phyloP scores from a whole-genome alignment of 352 stramenopile species.

The Globisporangium orthogonon region DNA sequence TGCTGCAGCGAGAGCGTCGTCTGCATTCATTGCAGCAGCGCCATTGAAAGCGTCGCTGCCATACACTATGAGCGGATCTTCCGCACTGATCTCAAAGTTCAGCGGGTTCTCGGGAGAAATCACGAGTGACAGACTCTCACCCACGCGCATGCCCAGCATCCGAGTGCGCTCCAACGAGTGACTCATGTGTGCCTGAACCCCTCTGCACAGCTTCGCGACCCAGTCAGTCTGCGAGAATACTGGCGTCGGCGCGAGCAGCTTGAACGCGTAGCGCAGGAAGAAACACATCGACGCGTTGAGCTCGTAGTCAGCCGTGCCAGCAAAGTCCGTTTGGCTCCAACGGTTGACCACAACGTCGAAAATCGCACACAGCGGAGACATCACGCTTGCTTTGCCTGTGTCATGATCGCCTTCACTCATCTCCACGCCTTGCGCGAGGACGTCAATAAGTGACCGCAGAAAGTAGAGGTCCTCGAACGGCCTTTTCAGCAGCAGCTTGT shows the following conservation, averaged over 20 bases:
- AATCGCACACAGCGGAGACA: constrained; percentile 23
- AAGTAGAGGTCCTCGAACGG: constrained; percentile 41
- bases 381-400: background rate
- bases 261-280: constrained; percentile 59
- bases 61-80: constrained; percentile 35
- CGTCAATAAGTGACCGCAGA: constrained; percentile 42
- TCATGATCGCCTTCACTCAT: background rate
- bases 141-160: constrained; percentile 59
- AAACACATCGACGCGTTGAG: constrained; percentile 54
- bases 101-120: constrained; percentile 55
- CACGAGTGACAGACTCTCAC: constrained; percentile 53
- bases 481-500: constrained; percentile 56
- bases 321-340: constrained; percentile 58
- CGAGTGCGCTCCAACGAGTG: constrained; percentile 56
- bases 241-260: constrained; percentile 17
- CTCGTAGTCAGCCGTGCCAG: constrained; percentile 35
- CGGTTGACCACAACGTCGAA: constrained; percentile 52
- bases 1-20: background rate
- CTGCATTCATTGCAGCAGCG: background rate
- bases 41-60: constrained; percentile 22
- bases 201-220: constrained; percentile 62
- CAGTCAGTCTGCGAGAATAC: constrained; percentile 38
- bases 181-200: constrained; percentile 66
- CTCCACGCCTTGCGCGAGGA: constrained; percentile 10
- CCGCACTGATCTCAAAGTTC: constrained; percentile 43